Conservation (phyloP, 768 basidiomycete species). For the Macrolepiota dolichaula region DNA sequence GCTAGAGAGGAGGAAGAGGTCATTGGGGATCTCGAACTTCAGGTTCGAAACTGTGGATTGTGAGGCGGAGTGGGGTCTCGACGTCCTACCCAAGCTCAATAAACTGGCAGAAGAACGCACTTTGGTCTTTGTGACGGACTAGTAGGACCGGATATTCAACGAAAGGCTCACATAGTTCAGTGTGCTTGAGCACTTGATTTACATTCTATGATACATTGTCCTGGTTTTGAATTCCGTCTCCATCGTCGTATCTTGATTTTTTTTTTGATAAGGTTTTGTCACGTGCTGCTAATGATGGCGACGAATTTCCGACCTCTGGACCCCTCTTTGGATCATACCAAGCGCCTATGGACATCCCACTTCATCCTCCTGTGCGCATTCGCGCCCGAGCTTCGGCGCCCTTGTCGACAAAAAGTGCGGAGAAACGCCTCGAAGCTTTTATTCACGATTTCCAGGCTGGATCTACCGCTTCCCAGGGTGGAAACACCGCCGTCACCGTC, state of each 20-base stretch:
- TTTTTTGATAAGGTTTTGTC: too few species aligned
- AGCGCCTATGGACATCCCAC: conserved; percentile 41
- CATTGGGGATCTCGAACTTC: not conserved
- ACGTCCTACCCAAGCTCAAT: not conserved
- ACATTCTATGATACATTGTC: too few species aligned
- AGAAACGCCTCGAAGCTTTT: conserved; percentile 41
- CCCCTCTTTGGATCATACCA: conserved; percentile 1
- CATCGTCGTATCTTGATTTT: too few species aligned
- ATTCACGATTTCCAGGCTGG: conserved; percentile 46
- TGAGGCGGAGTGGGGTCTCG: not conserved
- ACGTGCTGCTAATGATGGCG: too few species aligned
- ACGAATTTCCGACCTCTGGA: not conserved
- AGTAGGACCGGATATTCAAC: too few species aligned
- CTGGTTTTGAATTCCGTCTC: too few species aligned
- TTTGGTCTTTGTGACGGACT: too few species aligned
- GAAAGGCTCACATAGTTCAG: too few species aligned
- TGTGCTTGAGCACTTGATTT: too few species aligned
- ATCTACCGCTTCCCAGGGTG: conserved; percentile 43
- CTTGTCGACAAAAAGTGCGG: conserved; percentile 36
- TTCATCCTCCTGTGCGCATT: conserved; percentile 47
- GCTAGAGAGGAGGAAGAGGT: not conserved
- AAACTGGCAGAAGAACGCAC: not conserved
- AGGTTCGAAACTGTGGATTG: not conserved
- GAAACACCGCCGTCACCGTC: conserved; percentile 53
- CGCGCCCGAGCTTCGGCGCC: conserved; percentile 30